phyloP scores from a whole-genome alignment of 768 basidiomycete genomes.

The Hygrocybe punicea region DNA sequence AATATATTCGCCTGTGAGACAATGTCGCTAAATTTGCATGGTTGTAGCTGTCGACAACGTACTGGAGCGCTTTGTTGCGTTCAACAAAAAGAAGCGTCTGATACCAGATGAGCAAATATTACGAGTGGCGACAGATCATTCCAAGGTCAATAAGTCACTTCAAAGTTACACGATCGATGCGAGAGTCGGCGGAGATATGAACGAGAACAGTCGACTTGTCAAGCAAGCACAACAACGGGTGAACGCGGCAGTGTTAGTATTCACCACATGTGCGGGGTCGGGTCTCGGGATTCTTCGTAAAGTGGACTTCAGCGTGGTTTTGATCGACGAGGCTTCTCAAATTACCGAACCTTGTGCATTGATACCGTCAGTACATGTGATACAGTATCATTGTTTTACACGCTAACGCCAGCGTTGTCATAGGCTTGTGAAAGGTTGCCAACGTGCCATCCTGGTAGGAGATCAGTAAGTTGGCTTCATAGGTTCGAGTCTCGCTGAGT shows the following conservation, averaged over 20 bases:
- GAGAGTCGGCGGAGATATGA: slow-evolving; percentile 59
- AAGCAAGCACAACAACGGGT: slow-evolving; percentile 60
- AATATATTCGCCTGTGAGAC: not conserved
- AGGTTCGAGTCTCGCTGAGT: not conserved
- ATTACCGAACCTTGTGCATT: slow-evolving; percentile 64
- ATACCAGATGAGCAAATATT: slow-evolving; percentile 56
- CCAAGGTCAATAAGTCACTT: slow-evolving; percentile 55
- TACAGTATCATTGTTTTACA: not conserved
- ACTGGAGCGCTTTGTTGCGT: slow-evolving; percentile 54
- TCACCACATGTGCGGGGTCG: slow-evolving; percentile 61
- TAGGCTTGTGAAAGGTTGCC: slow-evolving; percentile 56
- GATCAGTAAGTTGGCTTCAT: slow-evolving; percentile 54
- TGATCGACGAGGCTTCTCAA: slow-evolving; percentile 71
- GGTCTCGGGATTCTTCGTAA: slow-evolving; percentile 22
- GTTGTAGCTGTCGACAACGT: slow-evolving; percentile 66
- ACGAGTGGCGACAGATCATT: slow-evolving; percentile 63
- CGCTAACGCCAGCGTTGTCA: not conserved
- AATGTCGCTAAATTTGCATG: not conserved
- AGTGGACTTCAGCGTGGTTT: slow-evolving; percentile 53
- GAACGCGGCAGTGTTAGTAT: slow-evolving; percentile 53
- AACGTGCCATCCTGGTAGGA: slow-evolving; percentile 58
- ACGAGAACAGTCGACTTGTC: slow-evolving; percentile 53
- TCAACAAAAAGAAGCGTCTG: slow-evolving; percentile 45
- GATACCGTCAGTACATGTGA: slow-evolving; percentile 39
- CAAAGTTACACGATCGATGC: slow-evolving; percentile 63